Percentiles rank a stretch among this genome's conserved stretches.
These are phyloP conservation scores for Trichoderma polysporum DNA, from an alignment of 2,329 filamentous ascomycete genomes.

Conservation along the genomic window DNA sequence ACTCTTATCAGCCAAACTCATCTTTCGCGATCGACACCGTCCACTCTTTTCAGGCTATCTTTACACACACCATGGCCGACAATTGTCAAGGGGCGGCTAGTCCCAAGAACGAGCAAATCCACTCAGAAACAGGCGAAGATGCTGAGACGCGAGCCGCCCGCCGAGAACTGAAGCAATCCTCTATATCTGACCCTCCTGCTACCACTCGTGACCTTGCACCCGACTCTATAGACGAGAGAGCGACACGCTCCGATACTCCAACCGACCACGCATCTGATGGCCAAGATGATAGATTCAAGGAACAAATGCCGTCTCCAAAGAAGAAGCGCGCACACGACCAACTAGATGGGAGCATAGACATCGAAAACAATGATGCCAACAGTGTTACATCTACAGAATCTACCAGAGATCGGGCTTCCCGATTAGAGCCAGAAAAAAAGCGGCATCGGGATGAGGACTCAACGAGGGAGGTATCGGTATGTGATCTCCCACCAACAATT, in stretches of 20 bases:
- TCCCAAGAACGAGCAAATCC: constrained; percentile 38
- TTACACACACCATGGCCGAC: constrained; percentile 42
- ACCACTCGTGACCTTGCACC: background rate
- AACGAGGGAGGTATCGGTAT: constrained; percentile 36
- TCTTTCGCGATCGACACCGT: constrained; percentile 21
- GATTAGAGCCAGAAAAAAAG: constrained; percentile 63
- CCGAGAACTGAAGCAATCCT: constrained; percentile 64
- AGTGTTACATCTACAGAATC: constrained; percentile 44
- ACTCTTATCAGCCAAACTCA: constrained; percentile 12
- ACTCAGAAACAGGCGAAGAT: constrained; percentile 52
- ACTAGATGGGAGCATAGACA: constrained; percentile 50
- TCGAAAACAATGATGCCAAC: constrained; percentile 44
- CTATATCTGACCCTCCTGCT: constrained; percentile 52
- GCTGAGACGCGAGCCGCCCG: constrained; percentile 63
- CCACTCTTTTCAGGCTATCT: constrained; percentile 21
- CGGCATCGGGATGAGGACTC: constrained; percentile 55
- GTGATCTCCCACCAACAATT: constrained; percentile 21
- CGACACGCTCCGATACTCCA: constrained; percentile 34
- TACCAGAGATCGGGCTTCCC: constrained; percentile 48
- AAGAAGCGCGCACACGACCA: constrained; percentile 65
- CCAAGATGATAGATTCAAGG: constrained; percentile 43
- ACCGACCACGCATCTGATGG: constrained; percentile 36
- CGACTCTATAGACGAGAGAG: constrained; percentile 28
- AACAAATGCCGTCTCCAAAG: constrained; percentile 60
- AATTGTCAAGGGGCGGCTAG: constrained; percentile 41